Conservation (phyloP, 2,329 filamentous ascomycete genomes). For the Penicillium hordei region DNA sequence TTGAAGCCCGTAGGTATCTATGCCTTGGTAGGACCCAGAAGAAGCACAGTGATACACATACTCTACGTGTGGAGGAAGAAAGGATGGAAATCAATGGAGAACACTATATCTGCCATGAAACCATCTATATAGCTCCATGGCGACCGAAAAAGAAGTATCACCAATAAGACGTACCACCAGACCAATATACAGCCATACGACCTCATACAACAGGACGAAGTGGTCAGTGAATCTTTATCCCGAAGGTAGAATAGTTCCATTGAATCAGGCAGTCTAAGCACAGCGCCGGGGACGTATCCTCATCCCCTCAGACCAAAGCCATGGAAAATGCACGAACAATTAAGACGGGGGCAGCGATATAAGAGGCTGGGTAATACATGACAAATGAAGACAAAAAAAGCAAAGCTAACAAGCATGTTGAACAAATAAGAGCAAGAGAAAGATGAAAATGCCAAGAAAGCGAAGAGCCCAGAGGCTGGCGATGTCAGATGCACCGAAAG, state of each 20-base stretch:
- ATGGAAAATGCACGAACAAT: slow-evolving; percentile 6
- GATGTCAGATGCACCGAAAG: neutral
- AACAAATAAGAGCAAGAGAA: neutral
- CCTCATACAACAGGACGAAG: neutral
- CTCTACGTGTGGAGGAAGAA: neutral
- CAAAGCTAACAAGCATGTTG: slow-evolving; percentile 6
- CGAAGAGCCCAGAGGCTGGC: neutral
- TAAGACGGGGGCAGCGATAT: neutral
- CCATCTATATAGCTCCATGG: neutral
- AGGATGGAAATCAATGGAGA: neutral
- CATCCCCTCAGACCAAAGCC: slow-evolving; percentile 1
- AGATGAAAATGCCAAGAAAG: neutral
- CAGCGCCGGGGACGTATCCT: slow-evolving; percentile 5
- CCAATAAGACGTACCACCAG: neutral
- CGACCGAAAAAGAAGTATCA: no score
- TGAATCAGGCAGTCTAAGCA: slow-evolving; percentile 3
- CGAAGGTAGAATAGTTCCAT: neutral
- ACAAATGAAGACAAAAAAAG: neutral
- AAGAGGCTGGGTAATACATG: neutral
- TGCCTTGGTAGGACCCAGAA: neutral
- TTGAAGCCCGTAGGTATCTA: neutral
- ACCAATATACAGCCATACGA: neutral
- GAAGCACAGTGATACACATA: neutral
- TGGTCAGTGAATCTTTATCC: neutral
- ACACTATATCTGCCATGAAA: neutral